phyloP scores from a whole-genome alignment of 441 rosid genomes.

The Adansonia madagascariensis region DNA sequence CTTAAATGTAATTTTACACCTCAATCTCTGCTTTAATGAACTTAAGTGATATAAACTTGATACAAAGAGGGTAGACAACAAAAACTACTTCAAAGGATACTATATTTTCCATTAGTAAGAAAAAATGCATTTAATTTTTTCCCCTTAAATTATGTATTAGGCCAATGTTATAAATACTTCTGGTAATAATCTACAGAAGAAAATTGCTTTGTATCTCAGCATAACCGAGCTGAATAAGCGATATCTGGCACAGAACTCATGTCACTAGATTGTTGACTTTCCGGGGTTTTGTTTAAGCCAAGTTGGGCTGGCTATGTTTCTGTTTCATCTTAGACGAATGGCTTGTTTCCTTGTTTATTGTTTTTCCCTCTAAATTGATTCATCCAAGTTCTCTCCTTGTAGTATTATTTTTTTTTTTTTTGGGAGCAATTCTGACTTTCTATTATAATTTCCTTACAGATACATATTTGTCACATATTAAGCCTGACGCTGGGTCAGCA shows the following conservation, averaged over 20 bases:
- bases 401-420: neutral
- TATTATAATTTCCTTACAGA: conserved; percentile 47
- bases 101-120: neutral
- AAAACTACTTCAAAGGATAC: neutral
- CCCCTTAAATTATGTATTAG: neutral
- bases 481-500: conserved; percentile 59
- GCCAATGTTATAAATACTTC: too few species aligned
- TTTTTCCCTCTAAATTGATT: conserved; percentile 20
- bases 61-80: neutral
- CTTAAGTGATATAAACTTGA: neutral
- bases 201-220: conserved; percentile 6
- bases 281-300: neutral
- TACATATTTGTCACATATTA: conserved; percentile 53
- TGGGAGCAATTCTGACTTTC: conserved; percentile 25
- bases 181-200: neutral
- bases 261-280: conserved; percentile 6
- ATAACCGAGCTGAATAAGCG: neutral
- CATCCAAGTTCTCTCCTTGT: conserved; percentile 1
- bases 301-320: neutral
- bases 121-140: neutral
- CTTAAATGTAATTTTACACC: neutral
- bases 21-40: neutral
- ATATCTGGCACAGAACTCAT: neutral
- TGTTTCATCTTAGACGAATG: conserved; percentile 10
- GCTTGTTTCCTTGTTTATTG: neutral